Conservation (phyloP, 2,329 filamentous ascomycete species). For the Epichloe amarillans region DNA sequence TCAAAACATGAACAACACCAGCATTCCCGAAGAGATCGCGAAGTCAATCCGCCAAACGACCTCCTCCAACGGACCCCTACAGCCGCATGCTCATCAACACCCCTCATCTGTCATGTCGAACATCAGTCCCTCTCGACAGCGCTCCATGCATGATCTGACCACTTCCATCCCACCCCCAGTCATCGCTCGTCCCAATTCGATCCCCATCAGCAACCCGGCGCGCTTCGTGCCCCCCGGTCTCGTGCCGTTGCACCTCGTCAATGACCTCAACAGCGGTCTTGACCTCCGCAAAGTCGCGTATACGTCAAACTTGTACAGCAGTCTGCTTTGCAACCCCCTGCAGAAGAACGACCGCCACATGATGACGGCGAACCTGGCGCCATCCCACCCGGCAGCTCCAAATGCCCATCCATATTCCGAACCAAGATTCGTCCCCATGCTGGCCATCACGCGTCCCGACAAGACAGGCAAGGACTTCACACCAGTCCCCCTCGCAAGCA, state of each 20-base stretch:
- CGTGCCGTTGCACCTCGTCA: not conserved
- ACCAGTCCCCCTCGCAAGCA: conserved; percentile 2
- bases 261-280: not conserved
- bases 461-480: conserved; percentile 5
- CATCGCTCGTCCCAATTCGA: conserved; percentile 4
- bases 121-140: conserved; percentile 1
- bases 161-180: not conserved
- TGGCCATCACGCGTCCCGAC: conserved; percentile 10
- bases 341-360: too few species aligned
- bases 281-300: not conserved
- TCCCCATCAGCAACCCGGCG: not conserved
- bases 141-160: conserved; percentile 3
- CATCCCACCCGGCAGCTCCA: not conserved
- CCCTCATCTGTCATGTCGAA: not conserved
- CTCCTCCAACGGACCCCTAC: not conserved
- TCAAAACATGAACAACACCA: not conserved
- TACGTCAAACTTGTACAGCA: not conserved
- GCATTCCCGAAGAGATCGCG: not conserved
- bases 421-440: conserved; percentile 12
- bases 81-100: not conserved
- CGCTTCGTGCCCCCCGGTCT: not conserved
- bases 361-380: not conserved
- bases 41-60: not conserved
- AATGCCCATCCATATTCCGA: not conserved
- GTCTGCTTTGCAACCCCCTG: too few species aligned